Evolutionary conservation across 2,329 filamentous ascomycete species (phyloP).

Genomic region (Fusarium neocosmosporiellum): DNA sequence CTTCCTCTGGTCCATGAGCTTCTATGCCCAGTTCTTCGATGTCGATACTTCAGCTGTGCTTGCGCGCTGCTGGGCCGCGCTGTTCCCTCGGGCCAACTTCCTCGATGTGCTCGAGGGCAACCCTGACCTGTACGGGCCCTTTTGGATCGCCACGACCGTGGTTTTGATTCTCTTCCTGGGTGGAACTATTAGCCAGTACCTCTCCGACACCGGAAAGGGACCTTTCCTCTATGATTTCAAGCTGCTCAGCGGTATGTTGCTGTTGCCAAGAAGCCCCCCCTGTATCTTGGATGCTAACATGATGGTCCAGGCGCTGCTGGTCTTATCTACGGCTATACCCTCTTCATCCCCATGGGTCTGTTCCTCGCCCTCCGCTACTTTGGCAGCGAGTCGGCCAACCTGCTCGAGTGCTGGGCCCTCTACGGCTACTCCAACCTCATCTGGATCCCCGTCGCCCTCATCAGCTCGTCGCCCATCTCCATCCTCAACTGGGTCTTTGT

Average conservation of each 20-base stretch:
- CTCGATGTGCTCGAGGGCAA: constrained; percentile 97
- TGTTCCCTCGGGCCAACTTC: constrained; percentile 94
- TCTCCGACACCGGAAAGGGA: constrained; percentile 73
- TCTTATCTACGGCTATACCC: constrained; percentile 94
- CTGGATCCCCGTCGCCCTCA: constrained; percentile 94
- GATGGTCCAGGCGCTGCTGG: constrained; percentile 77
- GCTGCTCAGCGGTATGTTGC: constrained; percentile 78
- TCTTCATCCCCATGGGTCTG: constrained; percentile 83
- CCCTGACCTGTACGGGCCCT: constrained; percentile 94
- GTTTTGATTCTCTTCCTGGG: constrained; percentile 95
- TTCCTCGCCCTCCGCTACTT: constrained; percentile 96
- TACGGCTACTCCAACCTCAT: constrained; percentile 98
- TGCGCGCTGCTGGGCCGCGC: constrained; percentile 85
- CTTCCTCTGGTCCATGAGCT: constrained; percentile 90
- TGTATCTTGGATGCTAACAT: constrained; percentile 14
- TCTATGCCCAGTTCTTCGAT: constrained; percentile 99
- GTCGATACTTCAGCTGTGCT: constrained; percentile 94
- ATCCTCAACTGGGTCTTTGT: constrained; percentile 96
- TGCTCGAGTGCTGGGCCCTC: constrained; percentile 94
- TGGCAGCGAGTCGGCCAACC: constrained; percentile 90
- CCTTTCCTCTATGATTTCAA: constrained; percentile 93
- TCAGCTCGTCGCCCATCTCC: constrained; percentile 88
- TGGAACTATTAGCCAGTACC: constrained; percentile 92
- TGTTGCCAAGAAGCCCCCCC: neutral
- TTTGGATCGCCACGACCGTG: constrained; percentile 99